Base-by-base conservation (phyloP, 2,329 filamentous ascomycete species). In the Dendrostoma leiphaemia region DNA sequence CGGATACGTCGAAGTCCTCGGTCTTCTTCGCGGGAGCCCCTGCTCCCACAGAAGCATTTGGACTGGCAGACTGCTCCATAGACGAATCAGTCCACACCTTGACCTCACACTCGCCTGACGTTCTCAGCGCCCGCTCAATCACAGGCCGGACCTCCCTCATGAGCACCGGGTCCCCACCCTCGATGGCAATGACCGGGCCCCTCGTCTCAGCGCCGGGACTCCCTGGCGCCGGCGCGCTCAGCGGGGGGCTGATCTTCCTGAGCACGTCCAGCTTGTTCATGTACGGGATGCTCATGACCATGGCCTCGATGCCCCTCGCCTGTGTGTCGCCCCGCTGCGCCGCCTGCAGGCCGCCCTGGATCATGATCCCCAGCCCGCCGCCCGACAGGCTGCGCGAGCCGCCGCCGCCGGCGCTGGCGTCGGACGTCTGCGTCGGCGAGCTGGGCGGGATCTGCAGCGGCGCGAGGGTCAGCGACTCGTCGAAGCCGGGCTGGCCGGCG, bases 111-210 rank as follows among this genome's bases (percentile, higher is more conserved):
- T 80, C 74, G 13, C 69, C 69, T 12, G 72, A 73, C 6, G 67
- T 67, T 2, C 64, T 60, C 40, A 96, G 74, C 62, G 85, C 86
- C 31, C 78, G 76, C 51, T 88, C 80, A 19, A 96, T 82, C 17
- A 82, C 79, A 3, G 78, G 73, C 3, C 90, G 85, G 4, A 89
- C 82, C 9, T 81, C 76, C 2, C 74, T 68, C 9, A 82, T 65
- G 21, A 81, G 61, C n/a, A 64, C 63, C 6, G 67, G 60, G 54
- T 86, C 81, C 17, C 87, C 79, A 1, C 92, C 92, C 69, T 97
- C 93, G 26, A 97, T 75, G 0, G 90, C 88, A 58, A 97, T 86
- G 34, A 97, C 81, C 0, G 89, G 83, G 0, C 93, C 92, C n/a
- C 91, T 82, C 6, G 76, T 74, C 61, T 75, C 71, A 56, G 70